phyloP scores from a whole-genome alignment of 371 early-diverging fungal species.

The Mortierella sp. region DNA sequence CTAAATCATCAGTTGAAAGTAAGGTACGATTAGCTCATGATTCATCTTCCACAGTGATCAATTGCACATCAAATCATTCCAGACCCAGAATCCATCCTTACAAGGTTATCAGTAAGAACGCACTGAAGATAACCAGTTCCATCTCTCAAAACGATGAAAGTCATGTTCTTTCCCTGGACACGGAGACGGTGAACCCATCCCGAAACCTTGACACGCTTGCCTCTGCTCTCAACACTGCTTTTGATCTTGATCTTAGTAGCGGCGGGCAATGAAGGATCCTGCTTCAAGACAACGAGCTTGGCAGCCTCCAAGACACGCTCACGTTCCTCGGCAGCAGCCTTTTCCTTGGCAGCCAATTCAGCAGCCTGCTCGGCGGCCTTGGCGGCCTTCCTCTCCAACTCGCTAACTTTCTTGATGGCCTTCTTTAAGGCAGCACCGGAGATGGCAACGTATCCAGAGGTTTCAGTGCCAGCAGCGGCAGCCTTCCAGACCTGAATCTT shows the following conservation, averaged over 20 bases:
- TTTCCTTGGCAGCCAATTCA: constrained; percentile 77
- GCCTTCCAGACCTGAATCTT: constrained; percentile 79
- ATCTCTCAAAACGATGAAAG: constrained; percentile 94
- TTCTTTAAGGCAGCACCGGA: constrained; percentile 94
- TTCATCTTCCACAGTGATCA: background rate
- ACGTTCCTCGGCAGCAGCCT: constrained; percentile 79
- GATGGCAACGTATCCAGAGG: constrained; percentile 73
- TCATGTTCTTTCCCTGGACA: constrained; percentile 97
- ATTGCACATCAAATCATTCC: background rate
- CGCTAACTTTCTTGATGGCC: constrained; percentile 84
- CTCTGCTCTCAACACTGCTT: constrained; percentile 76
- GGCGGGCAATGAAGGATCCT: constrained; percentile 83
- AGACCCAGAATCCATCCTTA: constrained; percentile 49
- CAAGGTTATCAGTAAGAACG: constrained; percentile 89
- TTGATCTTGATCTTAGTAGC: constrained; percentile 90
- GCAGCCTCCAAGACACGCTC: constrained; percentile 88
- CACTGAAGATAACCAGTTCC: constrained; percentile 96
- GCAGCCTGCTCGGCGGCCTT: constrained; percentile 77
- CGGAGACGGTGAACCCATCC: constrained; percentile 98
- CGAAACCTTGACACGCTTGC: constrained; percentile 86
- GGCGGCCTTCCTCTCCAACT: constrained; percentile 78
- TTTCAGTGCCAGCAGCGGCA: constrained; percentile 69
- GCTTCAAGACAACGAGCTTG: constrained; percentile 79
- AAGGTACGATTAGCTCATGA: background rate
- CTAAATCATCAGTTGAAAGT: constrained; percentile 54